These are phyloP conservation scores for Annona cherimola DNA, from an alignment of 164 flowering plant genomes.

Conservation along the genomic window DNA sequence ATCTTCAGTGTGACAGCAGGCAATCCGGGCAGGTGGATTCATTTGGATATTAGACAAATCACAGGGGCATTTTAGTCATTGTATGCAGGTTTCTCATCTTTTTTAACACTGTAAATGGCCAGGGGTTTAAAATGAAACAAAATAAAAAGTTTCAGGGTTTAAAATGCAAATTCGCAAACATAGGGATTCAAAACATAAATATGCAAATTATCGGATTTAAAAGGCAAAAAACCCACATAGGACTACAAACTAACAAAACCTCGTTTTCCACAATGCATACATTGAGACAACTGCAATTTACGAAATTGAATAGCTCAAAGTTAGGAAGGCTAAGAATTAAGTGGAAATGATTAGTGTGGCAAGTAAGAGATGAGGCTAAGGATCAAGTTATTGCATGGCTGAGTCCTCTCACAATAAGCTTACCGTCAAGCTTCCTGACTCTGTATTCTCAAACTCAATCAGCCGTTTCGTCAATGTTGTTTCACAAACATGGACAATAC, in stretches of 20 bases:
- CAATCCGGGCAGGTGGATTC: too few relatives aligned
- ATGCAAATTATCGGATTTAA: too few relatives aligned
- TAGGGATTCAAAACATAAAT: too few relatives aligned
- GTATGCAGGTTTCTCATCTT: too few relatives aligned
- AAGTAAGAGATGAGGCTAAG: neutral
- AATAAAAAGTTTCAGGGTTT: too few relatives aligned
- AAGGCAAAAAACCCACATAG: too few relatives aligned
- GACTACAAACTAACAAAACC: neutral
- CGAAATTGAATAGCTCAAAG: neutral
- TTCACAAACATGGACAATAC: slow-evolving; percentile 82
- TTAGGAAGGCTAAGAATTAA: neutral
- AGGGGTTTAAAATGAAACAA: too few relatives aligned
- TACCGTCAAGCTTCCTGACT: slow-evolving; percentile 82
- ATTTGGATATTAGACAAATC: too few relatives aligned
- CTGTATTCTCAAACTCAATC: slow-evolving; percentile 88
- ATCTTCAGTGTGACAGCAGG: too few relatives aligned
- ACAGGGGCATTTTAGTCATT: too few relatives aligned
- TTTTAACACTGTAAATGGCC: too few relatives aligned
- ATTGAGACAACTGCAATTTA: neutral
- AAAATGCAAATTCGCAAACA: too few relatives aligned
- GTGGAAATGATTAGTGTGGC: neutral
- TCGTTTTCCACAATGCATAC: neutral
- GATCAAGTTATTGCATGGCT: neutral
- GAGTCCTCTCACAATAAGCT: slow-evolving; percentile 14
- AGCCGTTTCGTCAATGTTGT: slow-evolving; percentile 82